Base-by-base conservation (phyloP, 2,329 filamentous ascomycete genomes). In the Zasmidium cellare region DNA sequence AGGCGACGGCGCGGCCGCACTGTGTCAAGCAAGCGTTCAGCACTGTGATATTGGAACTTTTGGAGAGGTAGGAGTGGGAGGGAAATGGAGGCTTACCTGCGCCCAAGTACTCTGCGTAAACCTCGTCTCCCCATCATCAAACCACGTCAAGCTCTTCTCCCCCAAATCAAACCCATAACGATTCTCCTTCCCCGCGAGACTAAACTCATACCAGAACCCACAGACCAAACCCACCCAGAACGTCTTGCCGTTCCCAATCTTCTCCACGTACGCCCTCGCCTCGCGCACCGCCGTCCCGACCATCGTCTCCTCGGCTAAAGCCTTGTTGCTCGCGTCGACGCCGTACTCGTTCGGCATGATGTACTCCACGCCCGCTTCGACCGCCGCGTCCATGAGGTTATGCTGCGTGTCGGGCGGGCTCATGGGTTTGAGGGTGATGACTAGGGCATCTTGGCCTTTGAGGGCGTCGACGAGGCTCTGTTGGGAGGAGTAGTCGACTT, bases 31-130 rank as follows among this genome's bases (percentile, higher is more conserved):
- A n/a, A n/a, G n/a, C n/a, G n/a, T n/a, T n/a, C n/a, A n/a, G n/a
- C n/a, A n/a, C n/a, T n/a, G n/a, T n/a, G n/a, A n/a, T n/a, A n/a
- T n/a, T n/a, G n/a, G n/a, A n/a, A n/a, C n/a, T n/a, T n/a, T n/a
- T n/a, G 11, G 25, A 28, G 11, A 28, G 25, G 25, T 28, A 5
- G 11, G n/a, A 41, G 7, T 24, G 16, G 11, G 46, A 9, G 22
- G 9, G 23, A 25, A 12, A 49, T 5, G 25, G 41, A 64, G 69
- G 19, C 55, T 0, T 63, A 79, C 73, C 72, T 88, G 85, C 3
- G 73, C 62, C 77, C 82, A 84, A 0, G 87, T 88, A 14, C 80
- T 83, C 0, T 76, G 81, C 61, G 80, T 83, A 64, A 87, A 82
- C 51, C 72, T 77, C 1, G 76, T 79, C 18, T 77, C 78, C 0